A percentile compares a stretch with the other conserved stretches of the same genome.
These are phyloP conservation scores for Scutellaria minor DNA, from an alignment of 257 asterid species.

Conservation along the genomic window DNA sequence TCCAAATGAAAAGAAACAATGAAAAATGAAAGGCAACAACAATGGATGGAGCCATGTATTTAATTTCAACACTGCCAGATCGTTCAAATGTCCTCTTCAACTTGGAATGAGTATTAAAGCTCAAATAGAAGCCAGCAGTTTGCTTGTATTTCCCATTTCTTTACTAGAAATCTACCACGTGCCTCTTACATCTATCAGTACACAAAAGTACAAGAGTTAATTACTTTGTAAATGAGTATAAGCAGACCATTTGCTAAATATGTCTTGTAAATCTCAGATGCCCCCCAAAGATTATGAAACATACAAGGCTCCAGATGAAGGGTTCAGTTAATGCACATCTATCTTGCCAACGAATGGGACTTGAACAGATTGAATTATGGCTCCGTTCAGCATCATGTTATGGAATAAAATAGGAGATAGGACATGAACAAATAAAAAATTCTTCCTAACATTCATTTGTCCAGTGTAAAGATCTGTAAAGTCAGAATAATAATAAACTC, in stretches of 20 bases:
- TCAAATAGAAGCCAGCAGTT: background rate
- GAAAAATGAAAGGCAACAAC: background rate
- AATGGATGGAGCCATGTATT: background rate
- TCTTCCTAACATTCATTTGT: background rate
- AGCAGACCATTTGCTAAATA: constrained; percentile 9
- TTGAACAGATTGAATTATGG: background rate
- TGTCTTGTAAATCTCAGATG: background rate
- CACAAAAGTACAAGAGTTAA: background rate
- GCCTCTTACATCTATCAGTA: constrained; percentile 10
- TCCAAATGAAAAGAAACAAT: background rate
- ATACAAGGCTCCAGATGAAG: constrained; percentile 1
- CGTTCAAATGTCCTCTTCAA: background rate
- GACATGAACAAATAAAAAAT: background rate
- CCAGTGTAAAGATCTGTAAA: background rate
- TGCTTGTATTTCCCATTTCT: background rate
- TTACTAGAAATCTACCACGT: background rate
- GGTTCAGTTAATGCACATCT: constrained; percentile 8
- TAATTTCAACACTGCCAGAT: background rate
- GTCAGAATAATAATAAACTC: background rate
- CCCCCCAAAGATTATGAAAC: constrained; percentile 14
- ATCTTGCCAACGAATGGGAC: constrained; percentile 17
- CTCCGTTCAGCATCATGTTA: constrained; percentile 18
- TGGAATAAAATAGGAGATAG: constrained; percentile 8
- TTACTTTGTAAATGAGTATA: constrained; percentile 24
- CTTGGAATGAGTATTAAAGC: background rate